These are phyloP conservation scores for Withania somnifera DNA, from an alignment of 305 asterid genomes.

Conservation along the genomic window DNA sequence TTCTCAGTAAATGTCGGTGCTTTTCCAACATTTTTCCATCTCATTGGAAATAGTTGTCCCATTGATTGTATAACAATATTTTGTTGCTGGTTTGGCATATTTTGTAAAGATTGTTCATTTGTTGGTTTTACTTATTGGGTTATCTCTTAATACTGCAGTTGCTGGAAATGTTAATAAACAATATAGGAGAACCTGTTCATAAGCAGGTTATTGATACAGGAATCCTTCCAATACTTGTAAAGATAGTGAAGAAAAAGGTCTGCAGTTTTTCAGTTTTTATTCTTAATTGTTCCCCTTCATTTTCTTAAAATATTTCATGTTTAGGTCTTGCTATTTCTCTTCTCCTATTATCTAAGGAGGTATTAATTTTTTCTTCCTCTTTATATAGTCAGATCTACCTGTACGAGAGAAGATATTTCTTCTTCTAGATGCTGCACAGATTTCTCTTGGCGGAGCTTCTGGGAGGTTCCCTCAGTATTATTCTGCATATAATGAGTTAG, in stretches of 20 bases:
- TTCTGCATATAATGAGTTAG: slow-evolving; percentile 76
- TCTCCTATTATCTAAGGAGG: background rate
- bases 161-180: slow-evolving; percentile 93
- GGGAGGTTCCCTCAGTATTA: slow-evolving; percentile 91
- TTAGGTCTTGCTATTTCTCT: background rate
- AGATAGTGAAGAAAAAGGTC: slow-evolving; percentile 88
- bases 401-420: slow-evolving; percentile 83
- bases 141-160: slow-evolving; percentile 36
- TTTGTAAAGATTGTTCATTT: background rate
- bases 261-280: background rate
- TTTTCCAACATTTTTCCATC: background rate
- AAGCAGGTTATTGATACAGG: slow-evolving; percentile 78
- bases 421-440: slow-evolving; percentile 88
- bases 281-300: background rate
- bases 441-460: slow-evolving; percentile 89
- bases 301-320: background rate
- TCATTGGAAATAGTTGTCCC: background rate
- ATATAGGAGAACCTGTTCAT: slow-evolving; percentile 87
- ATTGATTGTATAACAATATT: background rate
- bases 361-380: slow-evolving; percentile 14
- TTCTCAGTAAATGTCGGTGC: slow-evolving; percentile 58
- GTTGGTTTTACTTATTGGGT: background rate
- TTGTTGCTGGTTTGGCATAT: background rate
- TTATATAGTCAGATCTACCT: slow-evolving; percentile 56
- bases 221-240: slow-evolving; percentile 67